Base-by-base conservation (phyloP, 2,329 filamentous ascomycete species). In the Pleurostoma richardsiae region DNA sequence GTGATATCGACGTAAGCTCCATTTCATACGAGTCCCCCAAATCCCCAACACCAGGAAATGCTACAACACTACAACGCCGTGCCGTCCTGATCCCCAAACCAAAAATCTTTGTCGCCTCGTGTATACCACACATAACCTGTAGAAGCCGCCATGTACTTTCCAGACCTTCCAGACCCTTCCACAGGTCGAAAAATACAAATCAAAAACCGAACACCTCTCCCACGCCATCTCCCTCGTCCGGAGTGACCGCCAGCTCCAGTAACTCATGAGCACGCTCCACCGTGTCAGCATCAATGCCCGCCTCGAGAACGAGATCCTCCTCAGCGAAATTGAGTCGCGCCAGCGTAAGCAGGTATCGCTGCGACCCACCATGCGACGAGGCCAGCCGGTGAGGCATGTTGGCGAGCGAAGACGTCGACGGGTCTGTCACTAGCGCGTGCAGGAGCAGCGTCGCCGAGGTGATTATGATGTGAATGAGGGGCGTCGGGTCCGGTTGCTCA, bases 281-380 rank as follows among this genome's bases (percentile, higher is more conserved):
- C 1, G 90, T 88, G 52, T 89, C 88, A 29, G 85, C 80, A 33
- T 87, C 85, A 45, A 95, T 85, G 0, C 85, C 85, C 2, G 75
- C 73, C 65, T 96, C 90, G 29, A 95, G 74, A 8, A 94, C 78
- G 6, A 88, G 65, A 30, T 89, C 86, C 51, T 95, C 89, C 43
- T 83, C 81, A 5, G 82, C 85, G 62, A 96, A 96, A 0, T 88
- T 90, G n/a, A 97, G 69, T 39, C 92, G 72, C 0, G 89, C 90
- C 40, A 99, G 70, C 3, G 83, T 82, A 7, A 96, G 79, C 1
- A 95, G 72, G 58, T 95, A 92, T 44, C 90, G 90, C 59, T 96
- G 90, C 44, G 82, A 80, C 0, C 85, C 88, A 3, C 89, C 88
- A 4, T 81, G 76, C 0, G 88, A 79, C 6, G 79, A 77, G 0